Base-by-base conservation (phyloP, 192 early-diverging fungal genomes). In the Coemansia sp. region DNA sequence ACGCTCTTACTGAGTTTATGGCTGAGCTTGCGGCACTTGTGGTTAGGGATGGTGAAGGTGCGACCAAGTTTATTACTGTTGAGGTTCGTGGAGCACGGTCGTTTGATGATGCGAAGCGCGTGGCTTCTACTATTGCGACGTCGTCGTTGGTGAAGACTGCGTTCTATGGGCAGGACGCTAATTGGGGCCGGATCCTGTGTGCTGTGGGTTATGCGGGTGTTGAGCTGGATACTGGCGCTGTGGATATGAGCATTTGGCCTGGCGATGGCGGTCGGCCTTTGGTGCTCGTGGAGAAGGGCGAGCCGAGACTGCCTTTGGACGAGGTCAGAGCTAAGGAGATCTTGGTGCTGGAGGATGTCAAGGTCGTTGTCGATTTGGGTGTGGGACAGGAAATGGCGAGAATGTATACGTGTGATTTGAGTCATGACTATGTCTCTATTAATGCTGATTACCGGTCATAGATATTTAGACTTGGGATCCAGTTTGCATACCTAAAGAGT, bases 351-450 rank as follows among this genome's bases (percentile, higher is more conserved):
- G 94, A 96, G 82, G 96, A 98, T 66, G 77, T 98, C 13, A 69
- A 89, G 29, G 88, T 98, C 41, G 82, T 82, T 22, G 92, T 98
- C 3, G 90, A 93, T 33, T 70, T 99, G 68, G 92, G 91, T 1
- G 36, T 92, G 62, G 96, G 96, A 12, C 63, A 73, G 5, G 92
- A 90, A 67, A 85, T 86, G 54, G 93, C 94, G 6, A 87, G 87
- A 11, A 93, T 97, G 88, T 99, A 94, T 88, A 99, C 97, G 4
- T 97, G 95, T 70, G 97, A 98, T 85, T 86, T 97, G 33, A 94
- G 90, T 62, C 91, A 95, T 71, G 96, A 95, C 66, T 98, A 98
- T 76, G 88, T 98, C 36, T 91, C 87, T 22, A 98, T 98, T 74
- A 98, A 98, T 76, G 94, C 92, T 18, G 94, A 96, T 67, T 98